phyloP scores from a whole-genome alignment of 495 filamentous ascomycete genomes.

The Cladorrhinum samala region DNA sequence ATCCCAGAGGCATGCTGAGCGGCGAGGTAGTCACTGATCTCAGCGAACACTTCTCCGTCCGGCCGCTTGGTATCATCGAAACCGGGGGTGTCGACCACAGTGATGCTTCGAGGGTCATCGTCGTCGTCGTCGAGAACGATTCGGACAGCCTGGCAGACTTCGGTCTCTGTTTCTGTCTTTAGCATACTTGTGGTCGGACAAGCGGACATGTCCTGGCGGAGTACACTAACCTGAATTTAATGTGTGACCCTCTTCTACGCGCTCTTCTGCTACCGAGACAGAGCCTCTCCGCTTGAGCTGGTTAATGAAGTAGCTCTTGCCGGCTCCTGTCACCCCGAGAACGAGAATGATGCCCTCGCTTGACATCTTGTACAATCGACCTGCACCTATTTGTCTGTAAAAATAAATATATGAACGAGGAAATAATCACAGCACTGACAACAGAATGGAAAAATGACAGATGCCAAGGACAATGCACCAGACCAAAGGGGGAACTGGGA shows the following conservation, averaged over 20 bases:
- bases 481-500: no score
- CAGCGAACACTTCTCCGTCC: slow-evolving; percentile 30
- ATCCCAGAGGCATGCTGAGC: slow-evolving; percentile 24
- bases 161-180: background rate
- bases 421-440: no score
- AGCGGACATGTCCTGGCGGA: background rate
- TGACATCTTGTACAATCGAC: background rate
- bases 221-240: slow-evolving; percentile 18
- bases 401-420: no score
- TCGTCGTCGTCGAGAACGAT: slow-evolving; percentile 16
- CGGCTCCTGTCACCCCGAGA: slow-evolving; percentile 34
- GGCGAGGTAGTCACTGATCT: slow-evolving; percentile 27
- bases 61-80: slow-evolving; percentile 32
- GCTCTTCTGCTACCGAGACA: slow-evolving; percentile 8
- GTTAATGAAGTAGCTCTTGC: slow-evolving; percentile 37
- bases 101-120: slow-evolving; percentile 8
- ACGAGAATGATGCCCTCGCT: slow-evolving; percentile 25
- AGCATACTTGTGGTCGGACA: background rate
- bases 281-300: slow-evolving; percentile 13
- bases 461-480: no score
- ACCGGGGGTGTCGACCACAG: slow-evolving; percentile 34
- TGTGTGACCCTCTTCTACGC: no score
- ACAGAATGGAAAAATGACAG: no score
- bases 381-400: no score
- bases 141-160: slow-evolving; percentile 5